These are phyloP conservation scores for Hypoxylon rubiginosum DNA, from an alignment of 2,329 filamentous ascomycete species.

Conservation along the genomic window DNA sequence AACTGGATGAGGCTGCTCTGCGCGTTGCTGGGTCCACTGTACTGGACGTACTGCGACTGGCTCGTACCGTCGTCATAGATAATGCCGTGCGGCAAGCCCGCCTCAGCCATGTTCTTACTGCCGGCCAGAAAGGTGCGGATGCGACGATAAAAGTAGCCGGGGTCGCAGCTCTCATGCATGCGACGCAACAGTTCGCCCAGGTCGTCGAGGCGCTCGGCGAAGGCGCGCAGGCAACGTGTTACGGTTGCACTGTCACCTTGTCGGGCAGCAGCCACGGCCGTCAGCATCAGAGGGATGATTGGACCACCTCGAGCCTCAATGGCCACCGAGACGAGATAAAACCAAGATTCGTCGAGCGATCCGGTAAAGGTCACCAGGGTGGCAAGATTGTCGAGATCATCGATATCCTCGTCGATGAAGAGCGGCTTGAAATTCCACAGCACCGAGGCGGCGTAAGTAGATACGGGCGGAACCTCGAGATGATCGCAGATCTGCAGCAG, in stretches of 20 bases:
- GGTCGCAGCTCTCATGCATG: constrained; percentile 97
- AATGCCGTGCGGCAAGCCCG: constrained; percentile 88
- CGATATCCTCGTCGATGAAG: constrained; percentile 84
- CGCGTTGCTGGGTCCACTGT: constrained; percentile 94
- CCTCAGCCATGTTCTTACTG: constrained; percentile 97
- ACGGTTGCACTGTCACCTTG: constrained; percentile 78
- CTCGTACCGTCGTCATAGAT: constrained; percentile 86
- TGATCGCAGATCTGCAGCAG: constrained; percentile 81
- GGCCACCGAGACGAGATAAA: constrained; percentile 94
- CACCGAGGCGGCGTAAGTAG: constrained; percentile 91
- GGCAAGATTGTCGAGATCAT: constrained; percentile 87
- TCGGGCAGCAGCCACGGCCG: constrained; percentile 85
- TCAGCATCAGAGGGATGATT: constrained; percentile 88
- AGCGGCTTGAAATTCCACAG: constrained; percentile 98
- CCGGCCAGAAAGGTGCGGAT: constrained; percentile 97
- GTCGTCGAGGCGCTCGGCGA: constrained; percentile 91
- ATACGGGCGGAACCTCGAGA: constrained; percentile 90
- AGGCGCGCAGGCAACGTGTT: constrained; percentile 79
- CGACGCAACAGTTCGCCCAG: constrained; percentile 82
- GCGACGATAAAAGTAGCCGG: constrained; percentile 93
- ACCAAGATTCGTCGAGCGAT: constrained; percentile 97
- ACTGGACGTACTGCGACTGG: constrained; percentile 79
- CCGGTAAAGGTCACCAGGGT: constrained; percentile 93
- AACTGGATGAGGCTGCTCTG: constrained; percentile 98
- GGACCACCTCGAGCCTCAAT: constrained; percentile 94